These are phyloP conservation scores for Globisporangium splendens DNA, from an alignment of 352 stramenopile genomes.

Conservation along the genomic window DNA sequence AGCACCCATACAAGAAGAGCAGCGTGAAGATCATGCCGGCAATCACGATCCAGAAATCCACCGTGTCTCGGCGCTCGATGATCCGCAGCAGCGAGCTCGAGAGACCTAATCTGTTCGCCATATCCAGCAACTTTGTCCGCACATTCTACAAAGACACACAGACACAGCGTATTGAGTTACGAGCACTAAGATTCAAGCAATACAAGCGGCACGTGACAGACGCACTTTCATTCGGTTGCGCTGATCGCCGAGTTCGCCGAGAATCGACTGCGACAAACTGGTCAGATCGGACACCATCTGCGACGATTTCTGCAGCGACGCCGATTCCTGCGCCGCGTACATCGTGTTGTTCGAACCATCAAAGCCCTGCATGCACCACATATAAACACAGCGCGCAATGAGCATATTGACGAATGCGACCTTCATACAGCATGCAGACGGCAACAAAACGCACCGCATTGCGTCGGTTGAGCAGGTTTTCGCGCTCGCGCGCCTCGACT, in stretches of 20 bases:
- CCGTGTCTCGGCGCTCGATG: conserved; percentile 77
- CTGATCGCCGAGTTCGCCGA: conserved; percentile 70
- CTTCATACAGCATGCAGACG: not conserved
- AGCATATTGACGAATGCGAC: not conserved
- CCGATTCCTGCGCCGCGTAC: conserved; percentile 75
- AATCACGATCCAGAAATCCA: conserved; percentile 85
- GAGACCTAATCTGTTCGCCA: conserved; percentile 79
- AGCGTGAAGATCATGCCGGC: conserved; percentile 80
- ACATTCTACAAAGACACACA: conserved; percentile 41
- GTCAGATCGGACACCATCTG: conserved; percentile 82
- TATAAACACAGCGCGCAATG: not conserved
- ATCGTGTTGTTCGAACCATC: conserved; percentile 65
- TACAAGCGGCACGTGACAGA: not conserved
- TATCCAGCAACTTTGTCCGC: conserved; percentile 75
- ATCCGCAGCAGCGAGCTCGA: conserved; percentile 79
- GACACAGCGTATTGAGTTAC: not conserved
- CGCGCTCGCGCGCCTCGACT: conserved; percentile 66
- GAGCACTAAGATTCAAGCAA: not conserved
- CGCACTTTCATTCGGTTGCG: conserved; percentile 63
- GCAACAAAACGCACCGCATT: conserved; percentile 30
- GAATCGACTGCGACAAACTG: conserved; percentile 62
- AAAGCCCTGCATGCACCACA: conserved; percentile 32
- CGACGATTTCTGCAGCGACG: conserved; percentile 72
- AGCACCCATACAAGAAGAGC: conserved; percentile 76
- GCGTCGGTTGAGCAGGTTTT: conserved; percentile 69